Percentiles rank a stretch among this genome's conserved stretches.
phyloP scores from a whole-genome alignment of 1,284 basidiomycete genomes.

The Coniferiporia sulphurascens region DNA sequence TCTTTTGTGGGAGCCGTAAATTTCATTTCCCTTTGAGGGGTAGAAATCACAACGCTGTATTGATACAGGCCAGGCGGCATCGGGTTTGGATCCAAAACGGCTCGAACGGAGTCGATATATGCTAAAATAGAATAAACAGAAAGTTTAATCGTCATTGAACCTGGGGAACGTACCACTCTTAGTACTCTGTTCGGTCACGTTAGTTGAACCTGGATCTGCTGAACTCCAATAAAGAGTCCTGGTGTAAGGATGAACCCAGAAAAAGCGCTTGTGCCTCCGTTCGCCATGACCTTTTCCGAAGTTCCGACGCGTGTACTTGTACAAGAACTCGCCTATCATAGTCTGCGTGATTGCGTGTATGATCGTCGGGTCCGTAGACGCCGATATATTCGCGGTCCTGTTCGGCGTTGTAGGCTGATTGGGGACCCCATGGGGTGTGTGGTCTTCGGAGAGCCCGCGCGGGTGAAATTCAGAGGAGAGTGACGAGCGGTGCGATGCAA shows the following conservation, averaged over 20 bases:
- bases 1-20: constrained; percentile 93
- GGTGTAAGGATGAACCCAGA: constrained; percentile 99
- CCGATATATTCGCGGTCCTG: constrained; percentile 31
- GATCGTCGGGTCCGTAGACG: constrained; percentile 75
- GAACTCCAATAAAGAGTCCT: constrained; percentile 98
- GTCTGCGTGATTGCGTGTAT: constrained; percentile 99
- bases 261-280: constrained; percentile 91
- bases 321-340: constrained; percentile 99
- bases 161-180: constrained; percentile 82
- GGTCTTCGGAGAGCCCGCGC: constrained; percentile 34
- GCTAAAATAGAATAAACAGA: constrained; percentile 45
- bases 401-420: constrained; percentile 24
- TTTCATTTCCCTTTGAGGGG: constrained; percentile 94
- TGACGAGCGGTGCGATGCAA: constrained; percentile 68
- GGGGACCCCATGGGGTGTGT: neutral
- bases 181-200: constrained; percentile 86
- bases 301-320: constrained; percentile 93
- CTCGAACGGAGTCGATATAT: constrained; percentile 90
- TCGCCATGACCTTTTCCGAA: constrained; percentile 91
- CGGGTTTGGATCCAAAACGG: constrained; percentile 88
- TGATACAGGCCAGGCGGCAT: constrained; percentile 90
- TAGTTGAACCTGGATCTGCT: constrained; percentile 85
- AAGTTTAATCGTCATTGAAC: constrained; percentile 8
- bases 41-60: constrained; percentile 91
- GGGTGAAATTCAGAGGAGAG: constrained; percentile 62